Percentiles rank a stretch among this genome's conserved stretches.
phyloP scores from a whole-genome alignment of 2,329 filamentous ascomycete species.

The Huntiella moniliformis region DNA sequence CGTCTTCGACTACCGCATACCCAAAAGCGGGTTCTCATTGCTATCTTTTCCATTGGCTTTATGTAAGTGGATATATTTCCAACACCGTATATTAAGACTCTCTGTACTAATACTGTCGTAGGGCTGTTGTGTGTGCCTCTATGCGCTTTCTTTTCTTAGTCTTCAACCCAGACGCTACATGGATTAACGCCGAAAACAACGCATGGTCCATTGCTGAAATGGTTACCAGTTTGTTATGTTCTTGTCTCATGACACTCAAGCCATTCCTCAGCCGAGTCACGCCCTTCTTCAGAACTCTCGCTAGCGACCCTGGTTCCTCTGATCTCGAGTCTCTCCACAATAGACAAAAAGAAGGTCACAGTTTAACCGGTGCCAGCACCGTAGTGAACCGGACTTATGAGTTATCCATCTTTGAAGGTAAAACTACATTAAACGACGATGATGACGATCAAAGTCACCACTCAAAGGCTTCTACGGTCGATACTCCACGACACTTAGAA shows the following conservation, averaged over 20 bases:
- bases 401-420: no score
- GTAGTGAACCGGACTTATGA: no score
- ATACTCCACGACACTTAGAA: no score
- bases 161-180: conserved; percentile 13
- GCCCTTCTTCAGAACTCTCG: conserved; percentile 12
- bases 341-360: no score
- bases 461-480: no score
- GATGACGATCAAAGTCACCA: no score
- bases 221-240: conserved; percentile 14
- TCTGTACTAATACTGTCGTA: background rate
- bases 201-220: conserved; percentile 15
- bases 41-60: conserved; percentile 17
- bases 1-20: conserved; percentile 13
- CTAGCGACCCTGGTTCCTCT: background rate
- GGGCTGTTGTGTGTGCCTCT: conserved; percentile 14
- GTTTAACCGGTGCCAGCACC: no score
- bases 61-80: conserved; percentile 13
- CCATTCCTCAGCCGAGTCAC: conserved; percentile 15
- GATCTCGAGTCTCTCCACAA: background rate
- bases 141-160: conserved; percentile 14
- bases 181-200: conserved; percentile 15
- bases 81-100: background rate
- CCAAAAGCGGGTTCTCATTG: conserved; percentile 15
- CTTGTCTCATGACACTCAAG: conserved; percentile 15
- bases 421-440: no score